Base-by-base conservation (phyloP, 1,284 basidiomycete species). In the Mycosarcoma mackinlayi region DNA sequence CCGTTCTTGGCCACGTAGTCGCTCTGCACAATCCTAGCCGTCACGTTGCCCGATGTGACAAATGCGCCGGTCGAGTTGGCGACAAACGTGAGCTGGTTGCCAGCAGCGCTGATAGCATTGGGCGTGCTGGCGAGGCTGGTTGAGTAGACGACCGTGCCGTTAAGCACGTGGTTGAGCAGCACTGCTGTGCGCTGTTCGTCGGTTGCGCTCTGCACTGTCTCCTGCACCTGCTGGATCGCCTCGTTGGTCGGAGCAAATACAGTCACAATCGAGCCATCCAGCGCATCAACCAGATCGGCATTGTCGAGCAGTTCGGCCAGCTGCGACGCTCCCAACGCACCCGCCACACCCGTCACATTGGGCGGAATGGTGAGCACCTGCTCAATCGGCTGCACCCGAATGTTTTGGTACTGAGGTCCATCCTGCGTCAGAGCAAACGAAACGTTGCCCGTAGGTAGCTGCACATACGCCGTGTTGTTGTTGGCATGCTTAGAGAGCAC, bases 1-100 rank as follows among this genome's bases (percentile, higher is more conserved):
- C 91, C 91, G 73, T 92, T 92, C 27, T 85, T 79, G 24, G 88
- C 83, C 69, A 92, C 84, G 8, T 91, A 85, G 78, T 92, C 90
- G 23, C 87, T 83, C 51, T 85, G 84, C 23, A 89, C 78, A 75
- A 92, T 88, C 66, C 83, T 83, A 9, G 89, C 89, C 16, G 86
- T 86, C 9, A 86, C 83, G 41, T 86, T 86, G 25, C 86, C 87
- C 11, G 84, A 85, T 21, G 83, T 86, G 55, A 92, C 87, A 78
- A 85, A 92, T 0, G 85, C 83, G 3, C 91, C 91, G 1, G 88
- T 86, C 1, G 84, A 83, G 81, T 91, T 91, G 62, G 85, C 82
- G 14, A 75, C 75, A 79, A 90, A 88, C 1, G 74, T 83, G 68
- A 89, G 84, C 1, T 84, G 68, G 73, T 89, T 85, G 18, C 91